Evolutionary conservation across 306 rosid species (phyloP).

Genomic region (Cucumis melo): DNA sequence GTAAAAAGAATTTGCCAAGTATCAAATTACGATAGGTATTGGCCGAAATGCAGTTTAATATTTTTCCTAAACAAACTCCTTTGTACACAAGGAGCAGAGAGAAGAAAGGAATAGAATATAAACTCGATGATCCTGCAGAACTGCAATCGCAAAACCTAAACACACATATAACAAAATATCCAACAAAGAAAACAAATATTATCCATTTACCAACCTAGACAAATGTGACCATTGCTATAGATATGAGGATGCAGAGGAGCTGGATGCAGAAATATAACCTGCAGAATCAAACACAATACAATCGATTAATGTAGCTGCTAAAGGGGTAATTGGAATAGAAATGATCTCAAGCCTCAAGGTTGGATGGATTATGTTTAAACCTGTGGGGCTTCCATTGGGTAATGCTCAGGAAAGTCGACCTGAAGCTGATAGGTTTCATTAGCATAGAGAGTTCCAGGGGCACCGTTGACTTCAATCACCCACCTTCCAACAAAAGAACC

Average conservation of each 20-base stretch:
- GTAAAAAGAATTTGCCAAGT: no score
- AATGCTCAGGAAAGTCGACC: conserved; percentile 98
- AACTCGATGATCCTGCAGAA: neutral
- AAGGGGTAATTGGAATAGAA: neutral
- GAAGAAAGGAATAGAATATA: neutral
- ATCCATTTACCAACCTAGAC: conserved; percentile 60
- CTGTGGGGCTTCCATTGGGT: conserved; percentile 99
- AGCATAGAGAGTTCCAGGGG: conserved; percentile 85
- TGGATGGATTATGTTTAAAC: conserved; percentile 19
- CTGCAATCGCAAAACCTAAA: neutral
- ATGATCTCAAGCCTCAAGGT: neutral
- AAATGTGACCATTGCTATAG: conserved; percentile 96
- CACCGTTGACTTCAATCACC: conserved; percentile 98
- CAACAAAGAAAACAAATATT: neutral
- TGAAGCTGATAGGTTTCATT: conserved; percentile 96
- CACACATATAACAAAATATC: neutral
- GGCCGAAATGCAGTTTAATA: no score
- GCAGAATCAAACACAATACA: conserved; percentile 13
- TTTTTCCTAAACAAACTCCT: no score
- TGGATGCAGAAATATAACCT: conserved; percentile 95
- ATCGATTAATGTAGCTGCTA: neutral
- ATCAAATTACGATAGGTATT: no score
- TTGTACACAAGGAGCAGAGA: neutral
- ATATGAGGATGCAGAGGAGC: conserved; percentile 99
- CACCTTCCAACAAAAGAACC: conserved; percentile 42